Conservation (phyloP, 2,329 filamentous ascomycete species). For the Harringtonia lauricola region DNA sequence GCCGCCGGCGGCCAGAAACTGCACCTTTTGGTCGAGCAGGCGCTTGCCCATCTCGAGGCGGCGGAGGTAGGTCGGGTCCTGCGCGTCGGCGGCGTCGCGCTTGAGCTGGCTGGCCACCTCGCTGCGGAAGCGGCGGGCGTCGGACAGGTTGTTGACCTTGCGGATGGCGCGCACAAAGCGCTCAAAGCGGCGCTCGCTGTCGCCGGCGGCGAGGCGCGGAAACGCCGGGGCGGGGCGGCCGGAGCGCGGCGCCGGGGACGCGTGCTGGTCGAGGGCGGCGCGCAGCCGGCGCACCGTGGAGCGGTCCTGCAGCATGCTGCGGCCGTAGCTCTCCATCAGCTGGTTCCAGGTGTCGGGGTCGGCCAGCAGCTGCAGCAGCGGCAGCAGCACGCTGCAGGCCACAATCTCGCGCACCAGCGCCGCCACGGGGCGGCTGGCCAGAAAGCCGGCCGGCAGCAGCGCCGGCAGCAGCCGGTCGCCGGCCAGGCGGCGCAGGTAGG, state of each 20-base stretch:
- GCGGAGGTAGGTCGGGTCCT: constrained; percentile 71
- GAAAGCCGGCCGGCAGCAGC: constrained; percentile 61
- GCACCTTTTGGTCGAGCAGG: constrained; percentile 80
- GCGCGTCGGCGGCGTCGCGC: constrained; percentile 47
- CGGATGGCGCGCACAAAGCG: constrained; percentile 84
- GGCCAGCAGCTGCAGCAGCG: constrained; percentile 66
- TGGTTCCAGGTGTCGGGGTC: constrained; percentile 98
- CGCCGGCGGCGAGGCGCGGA: constrained; percentile 67
- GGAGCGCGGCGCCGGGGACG: constrained; percentile 60
- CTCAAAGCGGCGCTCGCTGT: constrained; percentile 88
- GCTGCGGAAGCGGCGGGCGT: constrained; percentile 83
- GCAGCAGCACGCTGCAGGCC: constrained; percentile 81
- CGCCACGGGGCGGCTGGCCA: constrained; percentile 69
- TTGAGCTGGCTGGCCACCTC: constrained; percentile 89
- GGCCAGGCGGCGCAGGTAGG: constrained; percentile 71
- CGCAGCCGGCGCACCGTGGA: constrained; percentile 89
- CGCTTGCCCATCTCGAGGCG: constrained; percentile 86
- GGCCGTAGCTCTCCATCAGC: constrained; percentile 79
- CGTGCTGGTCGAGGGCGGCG: constrained; percentile 87
- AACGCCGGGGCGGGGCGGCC: constrained; percentile 33
- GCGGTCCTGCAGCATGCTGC: constrained; percentile 82
- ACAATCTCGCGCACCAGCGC: constrained; percentile 81
- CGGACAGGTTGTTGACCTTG: constrained; percentile 81
- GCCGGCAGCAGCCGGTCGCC: constrained; percentile 56
- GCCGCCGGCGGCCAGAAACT: constrained; percentile 62